Evolutionary conservation across 495 filamentous ascomycete genomes (phyloP).

Genomic region (Neurospora sp.): DNA sequence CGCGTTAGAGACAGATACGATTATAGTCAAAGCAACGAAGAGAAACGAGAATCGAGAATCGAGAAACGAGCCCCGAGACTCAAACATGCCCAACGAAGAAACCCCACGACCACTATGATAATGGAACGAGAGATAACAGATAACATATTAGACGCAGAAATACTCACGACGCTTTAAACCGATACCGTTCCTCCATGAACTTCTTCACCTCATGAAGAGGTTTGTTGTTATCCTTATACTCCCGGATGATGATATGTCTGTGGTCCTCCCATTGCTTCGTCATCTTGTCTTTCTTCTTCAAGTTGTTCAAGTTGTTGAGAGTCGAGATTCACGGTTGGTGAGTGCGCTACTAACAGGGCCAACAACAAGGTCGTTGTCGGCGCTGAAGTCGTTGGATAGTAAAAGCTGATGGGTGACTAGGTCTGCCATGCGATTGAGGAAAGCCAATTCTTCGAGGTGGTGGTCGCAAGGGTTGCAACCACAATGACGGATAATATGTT

Average conservation of each 20-base stretch:
- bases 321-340: background rate
- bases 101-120: background rate
- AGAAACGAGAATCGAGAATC: background rate
- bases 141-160: background rate
- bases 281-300: constrained; percentile 16
- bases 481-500: background rate
- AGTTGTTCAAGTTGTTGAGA: background rate
- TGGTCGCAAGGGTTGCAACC: background rate
- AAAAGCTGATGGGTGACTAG: background rate
- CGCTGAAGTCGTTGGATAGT: background rate
- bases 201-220: constrained; percentile 32
- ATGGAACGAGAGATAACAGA: background rate
- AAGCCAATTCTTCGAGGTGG: background rate
- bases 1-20: background rate
- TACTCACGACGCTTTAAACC: constrained; percentile 38
- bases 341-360: background rate
- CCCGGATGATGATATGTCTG: constrained; percentile 24
- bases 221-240: constrained; percentile 31
- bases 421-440: background rate
- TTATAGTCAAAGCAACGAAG: background rate
- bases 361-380: background rate
- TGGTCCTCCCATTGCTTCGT: constrained; percentile 35
- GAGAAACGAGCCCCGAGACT: background rate
- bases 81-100: background rate
- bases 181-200: constrained; percentile 31